phyloP scores from a whole-genome alignment of 441 rosid species.

The Dalechampia spathulata region DNA sequence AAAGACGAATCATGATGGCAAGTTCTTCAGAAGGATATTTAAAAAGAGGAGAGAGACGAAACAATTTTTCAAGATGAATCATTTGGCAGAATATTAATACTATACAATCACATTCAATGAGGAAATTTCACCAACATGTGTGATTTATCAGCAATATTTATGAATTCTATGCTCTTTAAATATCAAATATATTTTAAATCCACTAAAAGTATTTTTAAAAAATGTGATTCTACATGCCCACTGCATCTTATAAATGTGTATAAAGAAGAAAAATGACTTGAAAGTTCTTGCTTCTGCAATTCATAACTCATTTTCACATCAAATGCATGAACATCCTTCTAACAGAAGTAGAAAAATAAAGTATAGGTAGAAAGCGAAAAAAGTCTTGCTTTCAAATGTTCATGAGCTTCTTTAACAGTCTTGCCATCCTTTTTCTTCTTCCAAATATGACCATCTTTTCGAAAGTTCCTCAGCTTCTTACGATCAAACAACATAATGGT shows the following conservation, averaged over 20 bases:
- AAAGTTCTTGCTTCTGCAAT: not conserved
- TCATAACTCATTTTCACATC: not conserved
- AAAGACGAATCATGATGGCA: conserved; percentile 16
- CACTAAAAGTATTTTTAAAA: not conserved
- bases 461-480: conserved; percentile 91
- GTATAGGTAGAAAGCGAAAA: conserved; percentile 7
- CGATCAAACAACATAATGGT: conserved; percentile 74
- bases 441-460: conserved; percentile 98
- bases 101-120: not conserved
- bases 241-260: too few species aligned
- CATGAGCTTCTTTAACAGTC: conserved; percentile 98
- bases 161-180: not conserved
- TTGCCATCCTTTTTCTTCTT: conserved; percentile 98
- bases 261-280: not conserved
- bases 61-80: too few species aligned
- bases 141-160: not conserved
- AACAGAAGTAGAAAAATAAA: not conserved
- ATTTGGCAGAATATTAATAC: not conserved
- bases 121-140: not conserved
- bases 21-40: conserved; percentile 7
- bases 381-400: conserved; percentile 79
- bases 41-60: not conserved
- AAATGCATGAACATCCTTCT: not conserved
- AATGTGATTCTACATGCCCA: not conserved
- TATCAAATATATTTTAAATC: not conserved